Percentiles rank a stretch among this genome's conserved stretches.
phyloP scores from a whole-genome alignment of 345 rosid genomes.

The Limnanthes douglasii region DNA sequence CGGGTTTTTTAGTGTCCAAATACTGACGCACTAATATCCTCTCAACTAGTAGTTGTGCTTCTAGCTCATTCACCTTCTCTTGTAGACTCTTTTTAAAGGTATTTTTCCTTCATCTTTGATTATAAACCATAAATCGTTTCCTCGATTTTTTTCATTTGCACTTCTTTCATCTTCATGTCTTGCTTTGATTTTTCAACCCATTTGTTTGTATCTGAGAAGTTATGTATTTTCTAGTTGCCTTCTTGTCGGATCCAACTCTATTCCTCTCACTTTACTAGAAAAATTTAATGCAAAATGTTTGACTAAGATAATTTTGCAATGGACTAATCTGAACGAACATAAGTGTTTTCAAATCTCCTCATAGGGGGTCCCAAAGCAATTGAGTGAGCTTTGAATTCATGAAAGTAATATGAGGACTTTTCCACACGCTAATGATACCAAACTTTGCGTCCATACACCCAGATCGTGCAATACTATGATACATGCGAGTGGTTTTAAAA shows the following conservation, averaged over 20 bases:
- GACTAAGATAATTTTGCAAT: constrained; percentile 56
- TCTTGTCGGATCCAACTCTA: constrained; percentile 86
- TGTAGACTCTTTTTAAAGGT: constrained; percentile 53
- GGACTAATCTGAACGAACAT: constrained; percentile 99
- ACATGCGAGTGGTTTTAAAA: too few species aligned
- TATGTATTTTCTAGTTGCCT: constrained; percentile 71
- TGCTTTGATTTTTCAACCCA: constrained; percentile 83
- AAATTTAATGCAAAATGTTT: constrained; percentile 82
- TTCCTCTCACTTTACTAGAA: constrained; percentile 91
- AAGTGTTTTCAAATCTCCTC: constrained; percentile 93
- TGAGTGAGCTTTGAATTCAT: constrained; percentile 98
- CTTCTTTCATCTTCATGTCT: constrained; percentile 77
- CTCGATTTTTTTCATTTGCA: constrained; percentile 79
- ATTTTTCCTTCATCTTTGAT: constrained; percentile 66
- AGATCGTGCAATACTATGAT: too few species aligned
- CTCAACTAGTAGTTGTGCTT: constrained; percentile 76
- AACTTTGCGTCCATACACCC: too few species aligned
- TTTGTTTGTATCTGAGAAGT: constrained; percentile 66
- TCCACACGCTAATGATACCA: too few species aligned
- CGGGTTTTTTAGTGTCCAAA: constrained; percentile 82
- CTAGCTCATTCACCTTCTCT: constrained; percentile 86
- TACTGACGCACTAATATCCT: constrained; percentile 94
- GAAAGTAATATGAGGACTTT: too few species aligned
- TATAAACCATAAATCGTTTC: constrained; percentile 55
- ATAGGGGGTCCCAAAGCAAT: constrained; percentile 90